phyloP scores from a whole-genome alignment of 352 stramenopile genomes.

The Phytophthora litchii region DNA sequence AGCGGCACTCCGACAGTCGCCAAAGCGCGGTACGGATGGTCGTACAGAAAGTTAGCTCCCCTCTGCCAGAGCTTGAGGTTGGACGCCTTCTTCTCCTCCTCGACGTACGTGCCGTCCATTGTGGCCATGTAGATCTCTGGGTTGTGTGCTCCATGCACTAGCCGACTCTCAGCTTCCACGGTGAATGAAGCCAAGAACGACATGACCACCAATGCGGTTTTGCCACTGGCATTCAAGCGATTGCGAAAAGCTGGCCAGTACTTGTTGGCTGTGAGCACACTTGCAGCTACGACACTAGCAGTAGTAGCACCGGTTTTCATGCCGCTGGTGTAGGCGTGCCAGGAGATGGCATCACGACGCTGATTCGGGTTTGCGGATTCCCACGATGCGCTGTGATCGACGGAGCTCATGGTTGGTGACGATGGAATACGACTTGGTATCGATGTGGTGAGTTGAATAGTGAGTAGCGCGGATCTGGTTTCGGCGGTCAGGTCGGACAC shows the following conservation, averaged over 20 bases:
- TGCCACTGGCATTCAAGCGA: slow-evolving; percentile 65
- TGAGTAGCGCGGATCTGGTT: slow-evolving; percentile 2
- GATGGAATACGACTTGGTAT: slow-evolving; percentile 11
- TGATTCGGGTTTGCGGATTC: slow-evolving; percentile 41
- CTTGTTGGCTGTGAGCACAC: slow-evolving; percentile 54
- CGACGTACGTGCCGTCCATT: slow-evolving; percentile 51
- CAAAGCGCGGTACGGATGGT: slow-evolving; percentile 68
- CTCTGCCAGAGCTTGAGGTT: slow-evolving; percentile 55
- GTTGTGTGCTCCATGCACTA: slow-evolving; percentile 66
- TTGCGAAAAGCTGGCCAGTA: slow-evolving; percentile 69
- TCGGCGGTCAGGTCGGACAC: slow-evolving; percentile 5
- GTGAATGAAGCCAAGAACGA: slow-evolving; percentile 66
- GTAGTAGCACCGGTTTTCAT: slow-evolving; percentile 49
- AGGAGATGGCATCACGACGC: slow-evolving; percentile 65
- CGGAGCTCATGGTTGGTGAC: slow-evolving; percentile 15
- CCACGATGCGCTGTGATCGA: slow-evolving; percentile 28
- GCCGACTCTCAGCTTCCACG: slow-evolving; percentile 57
- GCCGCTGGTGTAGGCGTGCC: slow-evolving; percentile 57
- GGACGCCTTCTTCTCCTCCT: slow-evolving; percentile 38
- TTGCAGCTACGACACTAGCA: slow-evolving; percentile 21
- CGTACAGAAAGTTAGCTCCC: slow-evolving; percentile 69
- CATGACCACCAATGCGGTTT: slow-evolving; percentile 67
- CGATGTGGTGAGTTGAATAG: slow-evolving; percentile 24
- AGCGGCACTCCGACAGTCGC: slow-evolving; percentile 52
- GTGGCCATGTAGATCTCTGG: slow-evolving; percentile 67